Percentiles rank a stretch among this genome's conserved stretches.
Conservation (phyloP, 2,329 filamentous ascomycete genomes). For the Gnomoniopsis sp. region DNA sequence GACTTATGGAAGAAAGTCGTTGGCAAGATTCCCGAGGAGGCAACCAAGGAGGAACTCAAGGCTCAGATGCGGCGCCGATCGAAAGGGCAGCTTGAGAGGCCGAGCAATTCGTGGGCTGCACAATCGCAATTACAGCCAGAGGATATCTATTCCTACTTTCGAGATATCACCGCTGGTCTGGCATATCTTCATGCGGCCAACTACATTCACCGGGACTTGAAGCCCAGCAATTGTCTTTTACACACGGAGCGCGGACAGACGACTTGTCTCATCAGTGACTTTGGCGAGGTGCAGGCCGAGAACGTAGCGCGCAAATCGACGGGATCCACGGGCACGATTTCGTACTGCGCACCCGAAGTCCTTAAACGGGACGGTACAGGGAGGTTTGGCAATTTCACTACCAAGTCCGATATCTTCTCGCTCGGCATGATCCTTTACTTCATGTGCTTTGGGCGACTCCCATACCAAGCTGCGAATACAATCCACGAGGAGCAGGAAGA, state of each 20-base stretch:
- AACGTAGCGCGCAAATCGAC: slow-evolving; percentile 81
- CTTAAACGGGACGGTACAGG: slow-evolving; percentile 67
- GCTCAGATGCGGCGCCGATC: slow-evolving; percentile 81
- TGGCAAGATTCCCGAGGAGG: slow-evolving; percentile 59
- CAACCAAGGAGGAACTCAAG: slow-evolving; percentile 82
- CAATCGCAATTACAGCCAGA: slow-evolving; percentile 64
- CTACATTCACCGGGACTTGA: slow-evolving; percentile 94
- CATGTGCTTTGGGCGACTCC: slow-evolving; percentile 88
- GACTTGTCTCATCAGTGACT: slow-evolving; percentile 89
- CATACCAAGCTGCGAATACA: slow-evolving; percentile 79
- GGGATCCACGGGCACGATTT: slow-evolving; percentile 92
- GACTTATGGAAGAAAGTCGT: slow-evolving; percentile 86
- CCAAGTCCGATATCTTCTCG: slow-evolving; percentile 97
- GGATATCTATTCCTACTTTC: slow-evolving; percentile 95
- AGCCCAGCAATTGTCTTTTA: slow-evolving; percentile 91
- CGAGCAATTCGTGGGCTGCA: slow-evolving; percentile 41
- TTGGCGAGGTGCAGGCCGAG: slow-evolving; percentile 90
- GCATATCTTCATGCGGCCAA: slow-evolving; percentile 86
- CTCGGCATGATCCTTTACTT: slow-evolving; percentile 98
- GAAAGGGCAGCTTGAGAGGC: slow-evolving; percentile 67
- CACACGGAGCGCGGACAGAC: slow-evolving; percentile 67
- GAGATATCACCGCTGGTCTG: slow-evolving; percentile 88
- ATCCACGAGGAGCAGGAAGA: slow-evolving; percentile 91
- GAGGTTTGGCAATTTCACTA: slow-evolving; percentile 86
- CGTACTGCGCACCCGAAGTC: slow-evolving; percentile 95